Evolutionary conservation across 257 asterid species (phyloP), one percentile per base, ranked within the genome.

Genomic region (Nicotiana paniculata): DNA sequence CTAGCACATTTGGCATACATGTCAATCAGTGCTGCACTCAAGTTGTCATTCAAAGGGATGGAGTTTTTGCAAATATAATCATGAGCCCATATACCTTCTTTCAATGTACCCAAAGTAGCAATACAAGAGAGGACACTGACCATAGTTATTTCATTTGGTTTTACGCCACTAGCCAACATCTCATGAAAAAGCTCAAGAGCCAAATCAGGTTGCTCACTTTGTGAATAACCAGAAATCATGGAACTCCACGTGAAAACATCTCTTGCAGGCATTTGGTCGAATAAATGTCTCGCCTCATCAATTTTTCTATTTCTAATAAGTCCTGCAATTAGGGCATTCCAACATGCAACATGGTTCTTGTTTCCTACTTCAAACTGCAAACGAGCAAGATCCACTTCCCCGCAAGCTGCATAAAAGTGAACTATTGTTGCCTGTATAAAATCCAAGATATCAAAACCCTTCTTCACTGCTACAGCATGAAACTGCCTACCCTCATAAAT

Each of bases 1-100:
- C 87, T 89, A 78, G 97, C 98, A 79, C 99, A 96, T 88, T 96
- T 94, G 58, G 99, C 97, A 83, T 96, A 94, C 99, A 96, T 94
- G 78, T 96, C 97, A n/a, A 94, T 90, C 33, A 94, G 82, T 46
- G 97, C 95, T 59, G 99, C 97, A 84, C 89, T 82, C 75, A 96
- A 83, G 82, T 93, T 93, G 82, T 94, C 97, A 65, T 77, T 91
- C n/a, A 91, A 32, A 4, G 95, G 91, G 77, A 96, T 91, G 10
- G 92, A 83, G 75, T 89, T 89, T 1, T 77, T 80, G 46, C 35
- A 18, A 39, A 96, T 88, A 87, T 89, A 96, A 64, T 91, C 93
- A 72, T 91, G 97, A 65, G 95, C 93, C 91, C 90, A 61, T 92
- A 86, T 90, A 79, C 97, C 98, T 86, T 94, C 97, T 51, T 88